These are phyloP conservation scores for Otatea glauca DNA, from an alignment of 176 grass and related monocot species.

Conservation along the genomic window DNA sequence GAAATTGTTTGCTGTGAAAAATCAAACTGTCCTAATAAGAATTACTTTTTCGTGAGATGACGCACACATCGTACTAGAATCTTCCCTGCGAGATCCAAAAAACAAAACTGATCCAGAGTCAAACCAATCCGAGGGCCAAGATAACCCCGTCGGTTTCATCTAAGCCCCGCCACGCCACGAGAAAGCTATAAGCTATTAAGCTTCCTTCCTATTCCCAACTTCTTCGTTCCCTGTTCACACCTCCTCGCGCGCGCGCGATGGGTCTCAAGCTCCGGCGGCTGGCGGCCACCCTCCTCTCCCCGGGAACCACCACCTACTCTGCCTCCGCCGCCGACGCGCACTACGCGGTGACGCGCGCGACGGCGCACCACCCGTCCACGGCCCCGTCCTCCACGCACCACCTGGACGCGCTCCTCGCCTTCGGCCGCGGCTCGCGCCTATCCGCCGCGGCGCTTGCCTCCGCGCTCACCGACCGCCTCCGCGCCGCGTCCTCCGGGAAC, in stretches of 20 bases:
- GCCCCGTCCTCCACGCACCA: constrained; percentile 53
- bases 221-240: neutral
- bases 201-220: constrained; percentile 7
- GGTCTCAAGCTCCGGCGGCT: constrained; percentile 65
- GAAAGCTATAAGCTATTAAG: constrained; percentile 2
- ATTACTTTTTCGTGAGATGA: neutral
- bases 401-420: constrained; percentile 78
- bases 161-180: neutral
- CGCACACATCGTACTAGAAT: too few species aligned
- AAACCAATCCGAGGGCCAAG: neutral
- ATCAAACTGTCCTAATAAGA: neutral
- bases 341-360: constrained; percentile 67
- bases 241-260: constrained; percentile 41
- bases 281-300: constrained; percentile 57
- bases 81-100: too few species aligned
- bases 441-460: constrained; percentile 56
- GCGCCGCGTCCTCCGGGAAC: constrained; percentile 45
- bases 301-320: neutral
- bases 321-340: constrained; percentile 50
- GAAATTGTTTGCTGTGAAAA: neutral
- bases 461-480: constrained; percentile 65
- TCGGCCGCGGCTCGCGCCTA: constrained; percentile 80
- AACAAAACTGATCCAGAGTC: too few species aligned
- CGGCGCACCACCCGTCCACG: constrained; percentile 65
- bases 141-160: neutral